A percentile compares a stretch with the other conserved stretches of the same genome.
phyloP scores from a whole-genome alignment of 768 basidiomycete species.

The Russula sp. region DNA sequence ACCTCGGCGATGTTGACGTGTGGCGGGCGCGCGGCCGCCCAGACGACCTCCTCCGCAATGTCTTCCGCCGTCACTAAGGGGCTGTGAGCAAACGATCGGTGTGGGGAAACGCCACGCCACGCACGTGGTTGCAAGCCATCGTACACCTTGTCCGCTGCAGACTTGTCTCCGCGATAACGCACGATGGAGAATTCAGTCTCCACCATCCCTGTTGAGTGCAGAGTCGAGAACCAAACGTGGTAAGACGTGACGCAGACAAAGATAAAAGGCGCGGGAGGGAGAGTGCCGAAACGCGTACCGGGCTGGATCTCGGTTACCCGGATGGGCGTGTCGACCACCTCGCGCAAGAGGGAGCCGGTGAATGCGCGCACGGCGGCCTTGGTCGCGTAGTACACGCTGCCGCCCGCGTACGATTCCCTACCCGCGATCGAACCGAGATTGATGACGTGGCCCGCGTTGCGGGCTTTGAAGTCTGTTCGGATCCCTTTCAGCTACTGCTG shows the following conservation, averaged over 20 bases:
- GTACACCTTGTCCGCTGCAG: conserved; percentile 85
- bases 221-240: conserved; percentile 4
- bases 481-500: not conserved
- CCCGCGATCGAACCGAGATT: conserved; percentile 92
- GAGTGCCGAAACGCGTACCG: conserved; percentile 40
- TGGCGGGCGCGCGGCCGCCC: conserved; percentile 86
- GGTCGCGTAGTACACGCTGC: conserved; percentile 89
- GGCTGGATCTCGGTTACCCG: conserved; percentile 94
- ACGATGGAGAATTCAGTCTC: conserved; percentile 92
- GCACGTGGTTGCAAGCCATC: conserved; percentile 79
- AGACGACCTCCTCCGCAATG: conserved; percentile 97
- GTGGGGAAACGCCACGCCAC: conserved; percentile 28
- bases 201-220: conserved; percentile 55
- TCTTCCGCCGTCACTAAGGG: conserved; percentile 69
- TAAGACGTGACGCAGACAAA: conserved; percentile 12
- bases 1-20: conserved; percentile 90
- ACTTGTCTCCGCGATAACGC: conserved; percentile 80
- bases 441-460: conserved; percentile 79
- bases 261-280: not conserved
- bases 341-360: conserved; percentile 71
- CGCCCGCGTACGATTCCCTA: conserved; percentile 70
- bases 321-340: conserved; percentile 89
- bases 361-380: conserved; percentile 86
- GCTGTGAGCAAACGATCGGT: not conserved
- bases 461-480: conserved; percentile 26